These are phyloP conservation scores for Euphorbia pulcherrima DNA, from an alignment of 345 rosid species.

Conservation along the genomic window DNA sequence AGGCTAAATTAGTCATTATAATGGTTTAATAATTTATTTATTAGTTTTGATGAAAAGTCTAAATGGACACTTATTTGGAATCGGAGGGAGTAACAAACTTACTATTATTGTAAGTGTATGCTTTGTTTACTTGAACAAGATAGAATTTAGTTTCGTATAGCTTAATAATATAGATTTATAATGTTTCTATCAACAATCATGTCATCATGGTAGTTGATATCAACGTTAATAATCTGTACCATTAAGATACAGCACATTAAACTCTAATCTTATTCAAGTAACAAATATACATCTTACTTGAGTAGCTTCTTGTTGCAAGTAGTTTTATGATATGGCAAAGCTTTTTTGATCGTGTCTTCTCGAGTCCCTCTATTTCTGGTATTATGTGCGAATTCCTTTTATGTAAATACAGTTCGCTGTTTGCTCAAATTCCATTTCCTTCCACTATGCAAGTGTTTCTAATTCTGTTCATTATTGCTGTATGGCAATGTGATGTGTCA, in stretches of 20 bases:
- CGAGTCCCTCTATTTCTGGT: background rate
- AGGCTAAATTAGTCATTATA: too few relatives aligned
- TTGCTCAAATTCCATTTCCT: background rate
- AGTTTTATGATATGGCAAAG: background rate
- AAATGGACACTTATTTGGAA: too few relatives aligned
- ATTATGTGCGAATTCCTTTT: background rate
- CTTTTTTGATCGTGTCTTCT: background rate
- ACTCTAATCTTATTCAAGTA: too few relatives aligned
- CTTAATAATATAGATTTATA: too few relatives aligned
- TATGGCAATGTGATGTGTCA: background rate
- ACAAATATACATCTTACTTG: too few relatives aligned
- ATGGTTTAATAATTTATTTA: too few relatives aligned
- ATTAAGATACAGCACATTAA: too few relatives aligned
- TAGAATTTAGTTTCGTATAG: background rate
- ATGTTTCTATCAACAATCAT: too few relatives aligned
- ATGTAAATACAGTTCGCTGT: background rate
- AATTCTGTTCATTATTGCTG: background rate
- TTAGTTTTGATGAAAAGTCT: too few relatives aligned
- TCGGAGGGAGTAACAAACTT: background rate
- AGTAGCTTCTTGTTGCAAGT: background rate
- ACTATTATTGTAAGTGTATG: background rate
- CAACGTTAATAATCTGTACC: too few relatives aligned
- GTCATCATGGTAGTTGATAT: too few relatives aligned
- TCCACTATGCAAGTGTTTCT: background rate
- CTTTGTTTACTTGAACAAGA: background rate